Base-by-base conservation (phyloP, 345 rosid species). In the Theobroma cacao region DNA sequence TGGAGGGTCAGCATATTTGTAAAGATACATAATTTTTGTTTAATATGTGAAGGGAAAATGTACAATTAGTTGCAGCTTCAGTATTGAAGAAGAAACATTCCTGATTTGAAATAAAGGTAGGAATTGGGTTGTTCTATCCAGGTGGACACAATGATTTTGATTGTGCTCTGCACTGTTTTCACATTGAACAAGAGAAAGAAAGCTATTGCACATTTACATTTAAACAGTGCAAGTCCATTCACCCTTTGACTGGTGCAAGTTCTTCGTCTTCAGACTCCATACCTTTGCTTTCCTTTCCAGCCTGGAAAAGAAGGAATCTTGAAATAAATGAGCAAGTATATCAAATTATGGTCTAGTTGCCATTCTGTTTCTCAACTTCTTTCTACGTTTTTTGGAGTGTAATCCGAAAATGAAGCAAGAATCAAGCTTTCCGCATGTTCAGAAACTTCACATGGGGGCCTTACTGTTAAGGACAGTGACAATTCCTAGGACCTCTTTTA, bases 1-100 rank as follows among this genome's bases (percentile, higher is more conserved):
- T 76, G 74, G 77, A 74, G 68, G 78, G 69, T 60, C 60, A 43
- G 73, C 60, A 67, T 69, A 83, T 77, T 80, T 83, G 86, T 83
- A 83, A 77, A 83, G 77, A 83, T 55, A 58, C 73, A 74, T 80
- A 52, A 60, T 73, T 77, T 67, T 74, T 80, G 83, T 65, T 74
- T 43, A 18, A 47, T 81, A 72, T 79, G 77, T 68, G 75, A 74
- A 74, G 81, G 79, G 61, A 77, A 76, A 36, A 60, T 65, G 80
- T 77, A 75, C 52, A 80, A 74, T 48, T 48, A 75, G 75, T 56
- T 59, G 59, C 56, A 65, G 14, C 80, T 65, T 66, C 64, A 26
- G 78, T 63, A 28, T 75, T 40, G 55, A 71, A 40, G 53, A 9
- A 22, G 15, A 65, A 34, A 41, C 18, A 28, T 30, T 24, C 30